Percentiles rank a stretch among this genome's conserved stretches.
phyloP scores from a whole-genome alignment of 2,329 filamentous ascomycete genomes.

The Cryphonectria naterciae region DNA sequence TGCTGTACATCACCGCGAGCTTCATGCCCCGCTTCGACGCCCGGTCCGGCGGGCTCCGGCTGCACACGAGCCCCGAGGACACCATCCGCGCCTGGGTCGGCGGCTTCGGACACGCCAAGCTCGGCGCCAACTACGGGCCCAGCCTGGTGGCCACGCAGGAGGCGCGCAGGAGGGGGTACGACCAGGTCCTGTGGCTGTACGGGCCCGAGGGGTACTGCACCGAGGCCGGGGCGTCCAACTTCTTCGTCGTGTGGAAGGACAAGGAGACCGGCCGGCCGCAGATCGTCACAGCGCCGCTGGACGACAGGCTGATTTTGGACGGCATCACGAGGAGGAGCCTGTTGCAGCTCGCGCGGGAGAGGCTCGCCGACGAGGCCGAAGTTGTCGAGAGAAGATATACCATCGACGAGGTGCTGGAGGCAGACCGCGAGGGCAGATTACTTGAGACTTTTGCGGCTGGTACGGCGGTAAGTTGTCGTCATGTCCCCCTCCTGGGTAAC shows the following conservation, averaged over 20 bases:
- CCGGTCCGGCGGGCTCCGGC: constrained; percentile 64
- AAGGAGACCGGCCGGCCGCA: constrained; percentile 64
- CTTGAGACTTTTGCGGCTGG: constrained; percentile 86
- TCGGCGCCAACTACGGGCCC: constrained; percentile 93
- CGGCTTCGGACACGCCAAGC: constrained; percentile 89
- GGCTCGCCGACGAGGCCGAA: constrained; percentile 64
- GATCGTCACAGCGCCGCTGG: constrained; percentile 82
- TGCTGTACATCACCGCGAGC: constrained; percentile 79
- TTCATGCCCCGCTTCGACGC: constrained; percentile 63
- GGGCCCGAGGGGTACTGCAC: constrained; percentile 78
- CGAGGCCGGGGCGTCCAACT: constrained; percentile 90
- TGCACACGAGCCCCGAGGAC: constrained; percentile 79
- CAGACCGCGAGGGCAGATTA: constrained; percentile 73
- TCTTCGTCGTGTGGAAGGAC: constrained; percentile 80
- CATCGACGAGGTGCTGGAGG: constrained; percentile 76
- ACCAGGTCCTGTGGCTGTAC: constrained; percentile 95
- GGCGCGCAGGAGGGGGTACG: constrained; percentile 73
- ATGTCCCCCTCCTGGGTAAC: not conserved
- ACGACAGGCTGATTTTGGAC: constrained; percentile 82
- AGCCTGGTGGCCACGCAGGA: constrained; percentile 77
- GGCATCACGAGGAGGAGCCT: constrained; percentile 86
- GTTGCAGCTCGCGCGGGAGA: constrained; percentile 70
- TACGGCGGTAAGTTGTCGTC: constrained; percentile 69
- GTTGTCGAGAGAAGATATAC: constrained; percentile 83
- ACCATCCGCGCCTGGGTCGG: constrained; percentile 91